These are phyloP conservation scores for Neurospora sp. DNA, from an alignment of 495 filamentous ascomycete species.

Conservation along the genomic window DNA sequence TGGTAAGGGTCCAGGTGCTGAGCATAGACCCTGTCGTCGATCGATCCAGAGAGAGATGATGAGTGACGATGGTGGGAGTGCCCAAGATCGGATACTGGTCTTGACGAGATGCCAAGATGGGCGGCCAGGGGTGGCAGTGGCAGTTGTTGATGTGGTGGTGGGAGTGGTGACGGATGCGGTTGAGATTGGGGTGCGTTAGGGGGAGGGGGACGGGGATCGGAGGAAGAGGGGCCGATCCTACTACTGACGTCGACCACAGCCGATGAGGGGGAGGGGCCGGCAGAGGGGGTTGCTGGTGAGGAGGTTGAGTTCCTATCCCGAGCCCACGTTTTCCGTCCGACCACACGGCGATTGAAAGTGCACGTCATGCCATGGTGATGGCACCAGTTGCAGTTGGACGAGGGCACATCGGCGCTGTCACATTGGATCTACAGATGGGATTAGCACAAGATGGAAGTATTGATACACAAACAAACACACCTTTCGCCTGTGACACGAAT, in stretches of 20 bases:
- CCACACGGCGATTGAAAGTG: constrained; percentile 32
- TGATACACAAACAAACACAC: constrained; percentile 3
- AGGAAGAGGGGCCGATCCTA: background rate
- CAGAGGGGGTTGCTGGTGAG: background rate
- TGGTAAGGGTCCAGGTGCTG: background rate
- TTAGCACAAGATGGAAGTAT: background rate
- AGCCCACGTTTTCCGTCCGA: constrained; percentile 21
- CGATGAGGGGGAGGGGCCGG: background rate
- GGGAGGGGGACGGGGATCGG: background rate
- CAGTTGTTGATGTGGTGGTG: background rate
- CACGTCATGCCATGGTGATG: constrained; percentile 39
- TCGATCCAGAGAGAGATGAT: background rate
- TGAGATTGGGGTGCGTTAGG: background rate
- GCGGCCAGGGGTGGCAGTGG: background rate
- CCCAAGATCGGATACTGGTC: background rate
- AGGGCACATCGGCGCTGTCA: constrained; percentile 26
- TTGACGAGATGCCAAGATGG: background rate
- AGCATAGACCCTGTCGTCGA: background rate
- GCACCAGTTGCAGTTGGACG: constrained; percentile 41
- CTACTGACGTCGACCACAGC: background rate
- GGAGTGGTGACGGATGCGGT: background rate
- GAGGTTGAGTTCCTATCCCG: constrained; percentile 1
- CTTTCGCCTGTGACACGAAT: constrained; percentile 42
- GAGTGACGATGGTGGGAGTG: background rate
- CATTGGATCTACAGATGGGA: constrained; percentile 38